Evolutionary conservation across 164 flowering plant species (phyloP), one percentile per base, ranked within the genome.

Genomic region (Tetracentron sinense): DNA sequence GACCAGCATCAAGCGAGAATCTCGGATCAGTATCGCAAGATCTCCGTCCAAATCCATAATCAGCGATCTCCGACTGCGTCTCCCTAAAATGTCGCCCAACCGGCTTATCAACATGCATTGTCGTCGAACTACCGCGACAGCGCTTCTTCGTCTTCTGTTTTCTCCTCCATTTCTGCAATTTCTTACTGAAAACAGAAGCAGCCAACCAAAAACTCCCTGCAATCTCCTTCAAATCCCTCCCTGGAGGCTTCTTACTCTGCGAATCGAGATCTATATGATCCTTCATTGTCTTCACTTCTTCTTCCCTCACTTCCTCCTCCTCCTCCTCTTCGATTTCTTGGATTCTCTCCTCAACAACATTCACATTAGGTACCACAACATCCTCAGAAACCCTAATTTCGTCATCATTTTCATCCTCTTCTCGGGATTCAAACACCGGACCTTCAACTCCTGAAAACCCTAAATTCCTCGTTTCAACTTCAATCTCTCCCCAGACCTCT

Each of bases 231-330:
- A 86, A 81, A 63, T 85, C 87, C 42, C 80, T 74, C 27, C 75
- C 81, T 0, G 74, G 52, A 25, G 72, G 44, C 68, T 82, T 83
- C 79, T 83, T 87, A 25, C 55, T 61, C 52, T 75, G 75, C 4
- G 84, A 69, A 71, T 94, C 96, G 33, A 85, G 88, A 76, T 91
- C 90, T 58, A 91, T 88, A 67, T 85, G 87, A 66, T 89, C 99
- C 68, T 94, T 91, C 86, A 89, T 92, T 7, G 89, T 81, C 82
- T 80, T 94, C 61, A 80, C 33, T 49, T 83, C 88, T 47, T 75
- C 86, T 19, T 70, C 83, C 20, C 62, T 77, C 38, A 16, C 64
- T 14, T 21, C 57, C 22, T 21, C 66, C 29, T 70, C 74, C 17
- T 55, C 61, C n/a, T 42, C 74, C 46, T 71, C 79, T 6, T 66